Conservation (phyloP, 2,329 filamentous ascomycete species). For the Nemania abortiva region DNA sequence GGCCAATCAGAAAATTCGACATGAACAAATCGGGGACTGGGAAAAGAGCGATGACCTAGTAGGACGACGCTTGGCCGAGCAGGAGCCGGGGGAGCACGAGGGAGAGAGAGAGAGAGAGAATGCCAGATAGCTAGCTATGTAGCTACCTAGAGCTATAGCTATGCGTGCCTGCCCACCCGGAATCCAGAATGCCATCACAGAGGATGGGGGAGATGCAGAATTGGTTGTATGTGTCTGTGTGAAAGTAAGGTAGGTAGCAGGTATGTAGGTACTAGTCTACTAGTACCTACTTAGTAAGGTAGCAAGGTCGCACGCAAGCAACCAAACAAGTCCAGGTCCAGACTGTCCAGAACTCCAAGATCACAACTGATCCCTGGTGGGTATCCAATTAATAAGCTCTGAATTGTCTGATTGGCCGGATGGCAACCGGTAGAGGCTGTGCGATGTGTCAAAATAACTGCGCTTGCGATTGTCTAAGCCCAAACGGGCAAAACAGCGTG, state of each 20-base stretch:
- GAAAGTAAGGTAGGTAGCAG: background rate
- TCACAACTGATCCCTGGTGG: constrained; percentile 41
- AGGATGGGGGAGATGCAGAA: constrained; percentile 16
- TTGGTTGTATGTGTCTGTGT: background rate
- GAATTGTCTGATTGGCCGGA: constrained; percentile 42
- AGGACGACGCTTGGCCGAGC: constrained; percentile 24
- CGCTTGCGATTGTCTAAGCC: constrained; percentile 35
- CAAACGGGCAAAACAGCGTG: constrained; percentile 35
- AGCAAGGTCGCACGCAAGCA: background rate
- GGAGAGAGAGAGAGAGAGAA: constrained; percentile 23
- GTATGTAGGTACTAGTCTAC: too few relatives aligned
- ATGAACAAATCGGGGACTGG: constrained; percentile 35
- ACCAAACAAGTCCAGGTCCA: background rate
- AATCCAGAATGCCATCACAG: constrained; percentile 24
- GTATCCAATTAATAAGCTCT: constrained; percentile 40
- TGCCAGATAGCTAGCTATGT: background rate
- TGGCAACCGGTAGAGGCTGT: constrained; percentile 27
- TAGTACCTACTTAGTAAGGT: background rate
- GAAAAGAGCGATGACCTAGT: constrained; percentile 32
- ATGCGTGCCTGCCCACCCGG: background rate
- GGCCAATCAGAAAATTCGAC: constrained; percentile 59
- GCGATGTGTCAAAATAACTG: constrained; percentile 39
- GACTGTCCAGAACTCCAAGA: constrained; percentile 16
- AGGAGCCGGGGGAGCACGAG: background rate
- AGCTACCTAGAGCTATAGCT: background rate